These are phyloP conservation scores for Peronosclerospora sorghi DNA, from an alignment of 352 stramenopile genomes.

Conservation along the genomic window DNA sequence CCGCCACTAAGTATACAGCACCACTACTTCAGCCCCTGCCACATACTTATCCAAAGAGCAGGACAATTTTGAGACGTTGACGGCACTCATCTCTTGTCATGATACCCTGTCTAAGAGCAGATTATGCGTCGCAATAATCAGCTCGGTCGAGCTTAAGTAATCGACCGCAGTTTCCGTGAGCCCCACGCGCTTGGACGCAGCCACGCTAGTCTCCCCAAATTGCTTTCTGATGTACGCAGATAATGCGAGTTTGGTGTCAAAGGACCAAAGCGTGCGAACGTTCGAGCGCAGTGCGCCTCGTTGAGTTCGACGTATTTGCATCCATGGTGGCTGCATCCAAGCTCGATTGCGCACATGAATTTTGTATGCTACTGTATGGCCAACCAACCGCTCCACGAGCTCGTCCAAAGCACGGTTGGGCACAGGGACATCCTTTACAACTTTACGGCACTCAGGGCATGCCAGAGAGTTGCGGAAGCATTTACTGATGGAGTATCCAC, in stretches of 20 bases:
- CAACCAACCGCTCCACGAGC: constrained; percentile 52
- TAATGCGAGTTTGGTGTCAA: constrained; percentile 37
- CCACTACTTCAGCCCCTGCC: too few species aligned
- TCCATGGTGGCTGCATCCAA: constrained; percentile 15
- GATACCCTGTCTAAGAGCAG: constrained; percentile 41
- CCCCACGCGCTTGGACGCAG: constrained; percentile 44
- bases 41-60: constrained; percentile 59
- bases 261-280: constrained; percentile 44
- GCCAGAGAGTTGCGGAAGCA: constrained; percentile 71
- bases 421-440: constrained; percentile 54
- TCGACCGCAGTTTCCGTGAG: constrained; percentile 54
- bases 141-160: constrained; percentile 36
- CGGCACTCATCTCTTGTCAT: constrained; percentile 37
- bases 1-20: too few species aligned
- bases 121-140: constrained; percentile 48
- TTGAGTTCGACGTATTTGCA: constrained; percentile 6
- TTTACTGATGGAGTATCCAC: constrained; percentile 56
- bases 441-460: constrained; percentile 61
- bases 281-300: constrained; percentile 18
- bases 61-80: constrained; percentile 60
- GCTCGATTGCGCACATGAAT: constrained; percentile 22
- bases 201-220: constrained; percentile 48
- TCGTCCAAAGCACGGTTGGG: constrained; percentile 74
- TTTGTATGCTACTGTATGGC: constrained; percentile 46
- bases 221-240: constrained; percentile 31